Evolutionary conservation across 225 moss, liverwort and hornwort genomes (phyloP).

Genomic region (Climacium dendroides): DNA sequence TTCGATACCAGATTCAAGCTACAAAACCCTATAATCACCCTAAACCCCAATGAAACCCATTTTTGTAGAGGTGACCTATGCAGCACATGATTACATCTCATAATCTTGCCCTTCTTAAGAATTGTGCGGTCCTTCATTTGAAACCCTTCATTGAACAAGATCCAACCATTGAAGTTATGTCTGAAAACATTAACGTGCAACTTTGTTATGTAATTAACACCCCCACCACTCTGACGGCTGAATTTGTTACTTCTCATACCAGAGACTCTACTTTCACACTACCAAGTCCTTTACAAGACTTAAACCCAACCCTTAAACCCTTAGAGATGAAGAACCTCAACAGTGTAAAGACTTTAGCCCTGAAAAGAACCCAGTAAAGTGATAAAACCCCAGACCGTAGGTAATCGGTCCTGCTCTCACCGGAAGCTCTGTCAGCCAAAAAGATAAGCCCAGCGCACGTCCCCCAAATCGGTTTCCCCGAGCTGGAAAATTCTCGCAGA

Average conservation of each 20-base stretch:
- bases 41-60: background rate
- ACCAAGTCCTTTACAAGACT: background rate
- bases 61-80: background rate
- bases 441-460: constrained; percentile 95
- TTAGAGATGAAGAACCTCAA: background rate
- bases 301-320: background rate
- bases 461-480: constrained; percentile 88
- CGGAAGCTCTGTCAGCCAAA: constrained; percentile 84
- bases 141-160: background rate
- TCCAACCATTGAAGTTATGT: background rate
- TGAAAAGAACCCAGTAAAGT: background rate
- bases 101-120: background rate
- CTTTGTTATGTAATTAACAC: background rate
- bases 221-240: background rate
- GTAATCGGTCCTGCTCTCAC: constrained; percentile 18
- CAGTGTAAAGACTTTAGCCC: background rate
- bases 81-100: background rate
- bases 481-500: constrained; percentile 55
- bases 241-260: background rate
- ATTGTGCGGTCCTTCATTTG: background rate
- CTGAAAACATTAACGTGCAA: background rate
- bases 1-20: background rate
- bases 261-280: background rate
- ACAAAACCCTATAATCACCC: background rate
- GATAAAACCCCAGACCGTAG: background rate